Base-by-base conservation (phyloP, 768 basidiomycete species). In the Pulveroboletus sp. region DNA sequence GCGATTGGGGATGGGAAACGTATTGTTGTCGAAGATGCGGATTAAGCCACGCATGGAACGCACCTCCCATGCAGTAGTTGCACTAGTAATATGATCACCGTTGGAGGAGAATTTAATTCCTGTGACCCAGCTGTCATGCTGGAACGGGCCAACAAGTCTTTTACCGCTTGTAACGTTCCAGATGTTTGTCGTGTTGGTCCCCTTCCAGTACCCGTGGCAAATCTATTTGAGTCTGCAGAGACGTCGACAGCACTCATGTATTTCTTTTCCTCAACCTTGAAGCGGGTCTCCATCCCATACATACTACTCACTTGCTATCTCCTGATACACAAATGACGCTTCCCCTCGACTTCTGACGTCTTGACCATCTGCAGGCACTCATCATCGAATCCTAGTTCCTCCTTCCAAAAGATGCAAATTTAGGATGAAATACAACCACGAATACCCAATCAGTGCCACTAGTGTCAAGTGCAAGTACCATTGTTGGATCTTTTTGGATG, bases 371-470 rank as follows among this genome's bases (percentile, higher is more conserved):
- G 31, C 30, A 2, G 31, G 12, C 15, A 14, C 31, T 31, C 30
- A 43, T 21, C 14, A 14, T 32, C 8, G 43, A 24, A 32, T 31
- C 1, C 30, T 30, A 15, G 0, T 32, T 7, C 14, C 7, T 0
- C 43, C 31, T 8, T 18, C 43, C 5, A 43, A 3, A 15, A 43
- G 31, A 32, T 43, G 30, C 2, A 21, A 8, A 14, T 15, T 30
- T 30, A 1, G 31, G 42, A 18, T 43, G 42, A 17, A 43, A 43
- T 6, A 12, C 28, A 0, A 31, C 17, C 5, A n/a, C 30, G 5
- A 1, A 17, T 2, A 42, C 12, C 12, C 3, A 1, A 8, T 12
- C 0, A 18, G 1, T 2, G 17, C 7, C 0, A 21, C 18, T 1
- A 1, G 21, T 24, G 18, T 32, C 18, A 6, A 43, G 18, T n/a